Conservation (phyloP, 495 filamentous ascomycete species). For the Neurospora cerealis region DNA sequence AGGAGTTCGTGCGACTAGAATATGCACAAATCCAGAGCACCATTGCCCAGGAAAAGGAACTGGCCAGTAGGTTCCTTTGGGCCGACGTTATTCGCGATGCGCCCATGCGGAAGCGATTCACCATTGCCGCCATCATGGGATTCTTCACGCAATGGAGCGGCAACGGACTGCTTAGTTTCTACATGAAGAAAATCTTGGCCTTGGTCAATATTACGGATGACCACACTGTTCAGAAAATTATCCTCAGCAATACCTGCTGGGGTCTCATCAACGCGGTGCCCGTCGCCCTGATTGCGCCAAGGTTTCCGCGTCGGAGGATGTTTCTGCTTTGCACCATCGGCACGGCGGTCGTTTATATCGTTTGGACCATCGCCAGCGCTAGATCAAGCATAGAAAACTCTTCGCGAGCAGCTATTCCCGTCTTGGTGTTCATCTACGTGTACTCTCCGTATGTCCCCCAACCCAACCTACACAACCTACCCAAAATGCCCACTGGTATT, state of each 20-base stretch:
- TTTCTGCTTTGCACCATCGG: slow-evolving; percentile 44
- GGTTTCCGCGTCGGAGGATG: slow-evolving; percentile 39
- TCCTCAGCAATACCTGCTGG: slow-evolving; percentile 47
- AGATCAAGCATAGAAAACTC: slow-evolving; percentile 33
- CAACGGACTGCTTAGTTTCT: slow-evolving; percentile 38
- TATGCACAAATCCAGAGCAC: slow-evolving; percentile 46
- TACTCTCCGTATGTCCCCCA: slow-evolving; percentile 35
- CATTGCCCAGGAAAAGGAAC: slow-evolving; percentile 39
- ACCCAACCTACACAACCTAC: not conserved
- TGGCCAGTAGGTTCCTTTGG: slow-evolving; percentile 38
- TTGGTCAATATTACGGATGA: slow-evolving; percentile 36
- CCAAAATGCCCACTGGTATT: not conserved
- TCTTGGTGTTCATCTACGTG: slow-evolving; percentile 50
- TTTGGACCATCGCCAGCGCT: slow-evolving; percentile 46
- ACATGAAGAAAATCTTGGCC: slow-evolving; percentile 30
- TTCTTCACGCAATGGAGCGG: slow-evolving; percentile 49
- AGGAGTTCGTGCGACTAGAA: slow-evolving; percentile 43
- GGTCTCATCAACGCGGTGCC: slow-evolving; percentile 40
- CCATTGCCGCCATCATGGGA: slow-evolving; percentile 40
- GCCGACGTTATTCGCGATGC: slow-evolving; percentile 39
- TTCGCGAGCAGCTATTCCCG: slow-evolving; percentile 36
- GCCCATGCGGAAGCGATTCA: slow-evolving; percentile 40
- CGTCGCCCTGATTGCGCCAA: slow-evolving; percentile 39
- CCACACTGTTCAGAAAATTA: slow-evolving; percentile 37
- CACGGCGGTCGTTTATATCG: slow-evolving; percentile 42